phyloP scores from a whole-genome alignment of 225 moss, liverwort and hornwort species.

The Bryum argenteum region DNA sequence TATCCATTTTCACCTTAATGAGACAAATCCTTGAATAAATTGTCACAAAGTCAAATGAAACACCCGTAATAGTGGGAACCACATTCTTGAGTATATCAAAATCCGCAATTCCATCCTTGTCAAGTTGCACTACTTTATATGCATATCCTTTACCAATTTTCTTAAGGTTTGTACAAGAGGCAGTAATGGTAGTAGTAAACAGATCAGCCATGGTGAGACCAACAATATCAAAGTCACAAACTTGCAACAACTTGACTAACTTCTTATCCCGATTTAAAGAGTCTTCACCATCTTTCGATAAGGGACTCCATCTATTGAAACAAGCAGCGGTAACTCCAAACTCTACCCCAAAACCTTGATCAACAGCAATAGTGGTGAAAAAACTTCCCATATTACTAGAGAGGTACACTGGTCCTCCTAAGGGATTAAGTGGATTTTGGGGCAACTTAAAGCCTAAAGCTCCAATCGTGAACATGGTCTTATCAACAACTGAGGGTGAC shows the following conservation, averaged over 20 bases:
- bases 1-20: constrained; percentile 45
- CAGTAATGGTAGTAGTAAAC: constrained; percentile 37
- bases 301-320: constrained; percentile 53
- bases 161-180: constrained; percentile 23
- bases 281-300: not conserved
- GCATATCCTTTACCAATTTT: constrained; percentile 46
- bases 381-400: constrained; percentile 51
- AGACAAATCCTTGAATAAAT: constrained; percentile 45
- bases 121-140: constrained; percentile 39
- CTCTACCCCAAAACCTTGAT: constrained; percentile 33
- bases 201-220: constrained; percentile 40
- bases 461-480: constrained; percentile 35
- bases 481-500: constrained; percentile 28
- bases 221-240: constrained; percentile 51
- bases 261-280: constrained; percentile 30
- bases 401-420: constrained; percentile 25
- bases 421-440: constrained; percentile 27
- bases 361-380: constrained; percentile 27
- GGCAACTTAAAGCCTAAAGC: constrained; percentile 47
- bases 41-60: constrained; percentile 44
- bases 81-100: constrained; percentile 30
- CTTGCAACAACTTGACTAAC: constrained; percentile 37
- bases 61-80: constrained; percentile 11
- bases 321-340: constrained; percentile 46
- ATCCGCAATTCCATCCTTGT: constrained; percentile 22